Evolutionary conservation across 306 rosid genomes (phyloP).

Genomic region (Notholithocarpus densiflorus): DNA sequence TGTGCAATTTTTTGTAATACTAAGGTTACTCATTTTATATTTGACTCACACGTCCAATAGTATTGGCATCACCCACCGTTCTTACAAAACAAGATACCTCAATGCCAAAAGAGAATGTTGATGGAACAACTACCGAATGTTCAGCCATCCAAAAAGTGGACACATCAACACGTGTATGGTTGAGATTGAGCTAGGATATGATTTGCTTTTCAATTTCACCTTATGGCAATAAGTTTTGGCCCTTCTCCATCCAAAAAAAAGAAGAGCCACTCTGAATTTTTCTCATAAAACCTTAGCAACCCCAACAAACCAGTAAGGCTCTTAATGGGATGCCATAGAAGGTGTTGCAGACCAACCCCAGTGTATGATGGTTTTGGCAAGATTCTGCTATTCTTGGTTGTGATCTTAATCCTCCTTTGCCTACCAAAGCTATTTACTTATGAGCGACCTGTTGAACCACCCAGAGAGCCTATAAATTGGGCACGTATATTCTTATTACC

Average conservation of each 20-base stretch:
- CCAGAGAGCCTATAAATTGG: constrained; percentile 32
- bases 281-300: neutral
- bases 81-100: neutral
- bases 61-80: neutral
- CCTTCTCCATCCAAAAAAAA: neutral
- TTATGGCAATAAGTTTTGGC: constrained; percentile 1
- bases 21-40: too few species aligned
- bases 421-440: constrained; percentile 37
- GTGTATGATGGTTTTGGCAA: constrained; percentile 19
- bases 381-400: constrained; percentile 50
- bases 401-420: constrained; percentile 39
- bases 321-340: constrained; percentile 46
- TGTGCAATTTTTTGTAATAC: too few species aligned
- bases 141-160: neutral
- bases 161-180: constrained; percentile 30
- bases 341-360: constrained; percentile 40
- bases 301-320: constrained; percentile 7
- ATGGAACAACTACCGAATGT: constrained; percentile 10
- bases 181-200: constrained; percentile 3
- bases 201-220: neutral
- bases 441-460: constrained; percentile 22
- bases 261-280: neutral
- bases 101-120: constrained; percentile 4
- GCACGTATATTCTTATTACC: constrained; percentile 23
- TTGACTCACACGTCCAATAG: too few species aligned